Evolutionary conservation across 441 rosid species (phyloP), one percentile per base, ranked within the genome.

Genomic region (Omphalea diandra): DNA sequence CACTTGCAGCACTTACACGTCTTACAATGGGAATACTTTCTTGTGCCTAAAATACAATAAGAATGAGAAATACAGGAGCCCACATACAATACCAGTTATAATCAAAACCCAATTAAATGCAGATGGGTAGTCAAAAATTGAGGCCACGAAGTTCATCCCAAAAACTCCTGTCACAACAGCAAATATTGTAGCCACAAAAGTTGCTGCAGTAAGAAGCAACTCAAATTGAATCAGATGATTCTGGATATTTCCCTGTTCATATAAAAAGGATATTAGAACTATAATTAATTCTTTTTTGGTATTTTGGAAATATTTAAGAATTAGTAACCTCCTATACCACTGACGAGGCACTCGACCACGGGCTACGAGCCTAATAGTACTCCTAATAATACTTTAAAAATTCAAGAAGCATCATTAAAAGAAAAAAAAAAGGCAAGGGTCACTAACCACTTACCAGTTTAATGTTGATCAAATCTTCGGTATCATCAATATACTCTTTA

Each of bases 401-500:
- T 20, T 26, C 32, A 57, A 43, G 10, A 67, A 44, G 63, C 44
- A 50, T 33, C 49, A 70, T 2, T n/a, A n/a, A n/a, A n/a, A n/a
- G n/a, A n/a, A n/a, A n/a, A n/a, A n/a, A n/a, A 40, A 70, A 62
- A 60, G 31, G 29, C 12, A n/a, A 69, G 44, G 74, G 41, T 29
- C 26, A 60, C 54, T 65, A 46, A 56, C 43, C 47, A 29, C 81
- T 79, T 78, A 93, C 99, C 90, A 95, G 81, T 81, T 95, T 95
- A 50, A 95, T 90, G 83, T 90, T 95, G 87, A 95, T 95, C 66
- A 95, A 77, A 83, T 90, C 99, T 82, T 95, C 98, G 11, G 98
- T 95, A 78, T 95, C 99, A 80, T 95, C 99, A 41, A 92, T 93
- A 76, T 95, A 95, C 77, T 92, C 99, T 79, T 95, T 95, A 29